Base-by-base conservation (phyloP, 495 filamentous ascomycete genomes). In the Penicillium pancosmium region DNA sequence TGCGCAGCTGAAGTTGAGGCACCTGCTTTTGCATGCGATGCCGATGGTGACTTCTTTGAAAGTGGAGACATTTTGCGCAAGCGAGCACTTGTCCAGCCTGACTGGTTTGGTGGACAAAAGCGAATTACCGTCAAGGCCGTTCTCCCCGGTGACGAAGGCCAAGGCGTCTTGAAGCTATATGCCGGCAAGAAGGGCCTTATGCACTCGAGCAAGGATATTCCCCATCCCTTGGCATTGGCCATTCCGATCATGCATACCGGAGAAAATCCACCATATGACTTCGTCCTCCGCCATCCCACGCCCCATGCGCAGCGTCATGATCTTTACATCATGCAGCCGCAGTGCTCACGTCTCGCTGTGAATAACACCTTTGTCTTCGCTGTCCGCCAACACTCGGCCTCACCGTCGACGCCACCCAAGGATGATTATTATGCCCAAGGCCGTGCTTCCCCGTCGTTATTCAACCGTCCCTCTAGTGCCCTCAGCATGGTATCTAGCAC, bases 311-410 rank as follows among this genome's bases (percentile, higher is more conserved):
- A 95, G 66, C 86, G 94, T 19, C 93, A 99, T 71, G 94, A 98
- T 63, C 84, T 99, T 61, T 99, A 99, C 73, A 88, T 99, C 65
- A 90, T 89, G 34, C 93, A 97, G 64, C 94, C 95, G 0, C 95
- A 98, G 71, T 98, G 94, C 68, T 80, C 88, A 38, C 83, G 84
- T 19, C 78, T 99, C 11, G 92, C 91, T 9, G 73, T 95, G 43
- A 96, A 97, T 76, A 98, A 98, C 68, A 99, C 94, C 7, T 99
- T 96, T 68, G 93, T 99, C 23, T 99, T 99, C 68, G 87, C 89
- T 52, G 88, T 98, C 50, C 89, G 94, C 27, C 94, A 99, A 67
- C 92, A 98, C 68, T 90, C 92, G 0, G 88, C 91, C 36, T 86
- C 87, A 0, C 70, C 78, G 5, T 68, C 73, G 27, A 60, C 71